Conservation (phyloP, 169 alveolate species). For the Cryptosporidium viatorum region DNA sequence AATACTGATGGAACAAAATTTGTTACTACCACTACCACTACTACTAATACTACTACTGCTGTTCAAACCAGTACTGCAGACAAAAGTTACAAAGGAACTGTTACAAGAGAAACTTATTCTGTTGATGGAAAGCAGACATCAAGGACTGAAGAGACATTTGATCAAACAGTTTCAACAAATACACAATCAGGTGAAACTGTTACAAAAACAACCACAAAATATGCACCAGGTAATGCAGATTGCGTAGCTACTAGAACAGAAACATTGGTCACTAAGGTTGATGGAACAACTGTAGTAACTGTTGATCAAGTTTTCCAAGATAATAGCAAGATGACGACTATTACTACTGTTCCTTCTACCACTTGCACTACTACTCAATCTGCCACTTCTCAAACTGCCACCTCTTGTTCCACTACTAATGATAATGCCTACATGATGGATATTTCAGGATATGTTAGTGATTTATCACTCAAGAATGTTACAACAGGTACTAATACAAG, state of each 20-base stretch:
- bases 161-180: not conserved
- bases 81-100: constrained; percentile 18
- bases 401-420: not conserved
- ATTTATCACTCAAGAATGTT: not conserved
- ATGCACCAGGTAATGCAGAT: not conserved
- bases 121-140: constrained; percentile 38
- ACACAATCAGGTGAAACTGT: constrained; percentile 17
- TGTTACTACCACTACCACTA: constrained; percentile 24
- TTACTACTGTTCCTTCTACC: not conserved
- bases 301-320: constrained; percentile 27
- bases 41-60: not conserved
- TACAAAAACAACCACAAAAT: not conserved
- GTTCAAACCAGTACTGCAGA: not conserved
- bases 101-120: constrained; percentile 14
- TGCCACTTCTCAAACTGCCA: not conserved
- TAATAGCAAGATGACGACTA: constrained; percentile 6
- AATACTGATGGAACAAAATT: constrained; percentile 25
- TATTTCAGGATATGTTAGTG: not conserved
- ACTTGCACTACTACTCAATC: not conserved
- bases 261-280: constrained; percentile 16
- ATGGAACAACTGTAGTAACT: constrained; percentile 5
- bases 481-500: not conserved
- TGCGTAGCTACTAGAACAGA: constrained; percentile 7
- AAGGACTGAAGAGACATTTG: constrained; percentile 22
- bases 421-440: not conserved